Percentiles rank a stretch among this genome's conserved stretches.
These are phyloP conservation scores for Micromonas commoda DNA, from an alignment of 139 green algal genomes.

Conservation along the genomic window DNA sequence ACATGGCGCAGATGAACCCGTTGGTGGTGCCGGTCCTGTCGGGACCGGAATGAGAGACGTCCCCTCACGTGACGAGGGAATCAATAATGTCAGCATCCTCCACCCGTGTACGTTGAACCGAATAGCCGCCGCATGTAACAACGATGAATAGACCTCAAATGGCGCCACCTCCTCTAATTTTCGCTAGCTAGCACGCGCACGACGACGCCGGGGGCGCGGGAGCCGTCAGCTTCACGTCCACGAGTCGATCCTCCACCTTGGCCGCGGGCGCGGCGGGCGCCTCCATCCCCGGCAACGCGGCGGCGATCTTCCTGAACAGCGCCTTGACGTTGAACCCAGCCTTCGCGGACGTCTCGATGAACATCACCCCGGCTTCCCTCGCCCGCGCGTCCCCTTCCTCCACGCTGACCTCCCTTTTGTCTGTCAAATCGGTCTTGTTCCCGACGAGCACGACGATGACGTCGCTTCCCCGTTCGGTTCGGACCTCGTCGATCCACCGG, in stretches of 20 bases:
- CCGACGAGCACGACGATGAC: constrained; percentile 98
- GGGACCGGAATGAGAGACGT: neutral
- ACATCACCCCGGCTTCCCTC: constrained; percentile 87
- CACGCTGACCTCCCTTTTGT: constrained; percentile 89
- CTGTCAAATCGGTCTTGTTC: constrained; percentile 98
- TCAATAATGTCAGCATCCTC: no score
- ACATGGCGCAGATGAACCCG: constrained; percentile 68
- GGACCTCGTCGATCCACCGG: constrained; percentile 95
- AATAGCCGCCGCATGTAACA: no score
- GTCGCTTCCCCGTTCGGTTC: constrained; percentile 88
- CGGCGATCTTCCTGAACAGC: constrained; percentile 95
- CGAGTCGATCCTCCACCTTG: constrained; percentile 72
- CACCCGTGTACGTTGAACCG: no score
- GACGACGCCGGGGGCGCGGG: neutral
- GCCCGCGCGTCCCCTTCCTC: constrained; percentile 91
- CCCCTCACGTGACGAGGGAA: no score
- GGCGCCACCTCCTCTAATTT: no score
- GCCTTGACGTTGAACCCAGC: constrained; percentile 99
- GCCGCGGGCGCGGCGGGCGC: constrained; percentile 18
- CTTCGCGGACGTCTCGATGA: constrained; percentile 98
- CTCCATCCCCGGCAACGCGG: constrained; percentile 92
- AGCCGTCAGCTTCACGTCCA: constrained; percentile 80
- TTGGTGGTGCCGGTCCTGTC: constrained; percentile 51
- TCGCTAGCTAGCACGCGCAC: neutral
- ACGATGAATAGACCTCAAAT: no score